phyloP scores from a whole-genome alignment of 1,139 yeast species.

The Eremothecium sinecaudum region DNA sequence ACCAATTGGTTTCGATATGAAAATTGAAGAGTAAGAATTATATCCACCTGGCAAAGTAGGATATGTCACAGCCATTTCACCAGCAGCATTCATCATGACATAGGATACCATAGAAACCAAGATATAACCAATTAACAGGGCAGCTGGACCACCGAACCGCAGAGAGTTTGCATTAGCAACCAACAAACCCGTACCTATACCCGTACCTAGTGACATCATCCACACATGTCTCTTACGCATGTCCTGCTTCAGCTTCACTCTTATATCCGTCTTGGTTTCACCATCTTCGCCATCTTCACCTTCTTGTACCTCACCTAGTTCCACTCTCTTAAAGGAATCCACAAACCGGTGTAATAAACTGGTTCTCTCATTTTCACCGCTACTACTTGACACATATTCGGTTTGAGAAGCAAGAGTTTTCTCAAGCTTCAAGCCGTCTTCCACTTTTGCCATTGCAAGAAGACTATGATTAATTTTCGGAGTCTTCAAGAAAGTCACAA shows the following conservation, averaged over 20 bases:
- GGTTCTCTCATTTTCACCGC: neutral
- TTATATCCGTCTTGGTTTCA: neutral
- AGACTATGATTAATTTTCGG: too few relatives aligned
- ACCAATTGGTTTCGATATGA: constrained; percentile 67
- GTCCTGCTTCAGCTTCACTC: constrained; percentile 36
- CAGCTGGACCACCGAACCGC: constrained; percentile 68
- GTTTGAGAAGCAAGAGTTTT: too few relatives aligned
- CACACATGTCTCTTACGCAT: constrained; percentile 44
- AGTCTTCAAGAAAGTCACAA: too few relatives aligned
- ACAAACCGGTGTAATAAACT: constrained; percentile 7
- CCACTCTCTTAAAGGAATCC: constrained; percentile 15
- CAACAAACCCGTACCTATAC: constrained; percentile 70
- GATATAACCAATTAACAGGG: constrained; percentile 58
- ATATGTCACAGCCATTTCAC: constrained; percentile 70
- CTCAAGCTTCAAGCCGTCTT: too few relatives aligned
- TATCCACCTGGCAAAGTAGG: constrained; percentile 72
- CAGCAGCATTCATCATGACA: constrained; percentile 68
- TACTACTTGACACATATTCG: too few relatives aligned
- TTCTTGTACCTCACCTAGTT: constrained; percentile 2
- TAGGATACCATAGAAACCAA: constrained; percentile 59
- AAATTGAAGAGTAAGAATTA: constrained; percentile 55
- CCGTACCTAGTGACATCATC: constrained; percentile 74
- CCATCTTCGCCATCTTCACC: constrained; percentile 2
- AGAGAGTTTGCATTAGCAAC: constrained; percentile 68
- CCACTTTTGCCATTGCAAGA: too few relatives aligned